These are phyloP conservation scores for Ceratocystis alfenasii DNA, from an alignment of 2,329 filamentous ascomycete species.

Conservation along the genomic window DNA sequence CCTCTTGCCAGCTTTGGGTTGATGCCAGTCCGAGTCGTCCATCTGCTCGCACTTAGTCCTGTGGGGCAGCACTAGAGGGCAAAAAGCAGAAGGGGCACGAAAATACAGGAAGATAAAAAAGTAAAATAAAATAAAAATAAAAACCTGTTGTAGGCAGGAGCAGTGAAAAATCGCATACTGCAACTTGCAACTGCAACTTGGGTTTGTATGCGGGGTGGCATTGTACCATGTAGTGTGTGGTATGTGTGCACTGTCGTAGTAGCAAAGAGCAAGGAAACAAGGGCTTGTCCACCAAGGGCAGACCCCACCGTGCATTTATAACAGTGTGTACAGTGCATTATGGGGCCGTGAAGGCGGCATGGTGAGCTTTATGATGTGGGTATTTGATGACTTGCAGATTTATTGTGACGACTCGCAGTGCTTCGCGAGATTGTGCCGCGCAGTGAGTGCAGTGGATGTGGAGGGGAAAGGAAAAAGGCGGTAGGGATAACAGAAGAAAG, in stretches of 20 bases:
- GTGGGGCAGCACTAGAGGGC: not conserved
- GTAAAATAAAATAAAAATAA: not conserved
- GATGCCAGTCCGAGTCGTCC: not conserved
- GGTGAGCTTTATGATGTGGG: not conserved
- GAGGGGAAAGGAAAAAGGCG: not conserved
- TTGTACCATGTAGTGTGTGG: not conserved
- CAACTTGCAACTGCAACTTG: not conserved
- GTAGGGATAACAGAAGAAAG: not conserved
- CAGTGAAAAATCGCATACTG: not conserved
- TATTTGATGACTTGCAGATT: slow-evolving; percentile 3
- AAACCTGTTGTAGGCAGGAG: not conserved
- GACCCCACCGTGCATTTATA: slow-evolving; percentile 2
- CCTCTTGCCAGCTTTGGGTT: not conserved
- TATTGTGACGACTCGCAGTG: not conserved
- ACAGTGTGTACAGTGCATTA: not conserved
- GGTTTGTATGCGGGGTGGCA: not conserved
- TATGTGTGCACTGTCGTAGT: not conserved
- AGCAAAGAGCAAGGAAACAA: not conserved
- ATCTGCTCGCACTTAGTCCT: not conserved
- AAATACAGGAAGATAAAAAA: not conserved
- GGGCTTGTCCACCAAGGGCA: not conserved
- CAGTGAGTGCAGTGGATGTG: not conserved
- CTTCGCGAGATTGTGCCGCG: not conserved
- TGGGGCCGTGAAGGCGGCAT: slow-evolving; percentile 4
- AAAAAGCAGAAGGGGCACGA: not conserved